Base-by-base conservation (phyloP, 352 stramenopile species). In the Phytophthora citrophthora region DNA sequence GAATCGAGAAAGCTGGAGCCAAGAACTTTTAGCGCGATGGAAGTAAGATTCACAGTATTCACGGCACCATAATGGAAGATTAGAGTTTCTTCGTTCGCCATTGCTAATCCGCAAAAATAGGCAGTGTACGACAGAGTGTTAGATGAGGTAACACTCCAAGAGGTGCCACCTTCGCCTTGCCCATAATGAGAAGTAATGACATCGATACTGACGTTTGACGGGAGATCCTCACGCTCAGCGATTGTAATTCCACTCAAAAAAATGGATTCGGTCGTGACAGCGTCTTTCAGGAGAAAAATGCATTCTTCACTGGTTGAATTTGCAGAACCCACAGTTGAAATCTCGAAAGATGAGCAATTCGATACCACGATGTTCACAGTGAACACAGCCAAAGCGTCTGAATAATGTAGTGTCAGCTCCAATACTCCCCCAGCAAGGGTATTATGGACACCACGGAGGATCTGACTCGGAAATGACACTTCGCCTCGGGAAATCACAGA, bases 361-460 rank as follows among this genome's bases (percentile, higher is more conserved):
- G n/a, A 31, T n/a, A 65, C 29, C 15, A 45, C 8, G 18, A 70
- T 55, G 5, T 50, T 36, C 9, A 70, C 62, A 10, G 15, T 47
- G 5, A n/a, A 10, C 9, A 45, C 31, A 1, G n/a, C 20, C 24
- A 53, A 44, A 8, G 40, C 26, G 24, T 41, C 20, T 4, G 55
- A 20, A 38, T 61, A 45, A 39, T 70, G 54, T 26, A 70, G 26
- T 5, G 5, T 44, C 48, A 70, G 23, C 11, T 70, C 41, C 32
- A 66, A 20, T 18, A 27, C 11, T 27, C 45, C 53, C 2, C 62
- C 62, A 4, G 29, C 18, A 4, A 51, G 32, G 18, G 24, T 18
- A 9, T 66, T 61, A 18, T 52, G 48, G 8, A 47, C 54, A 24
- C 62, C 62, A 18, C 55, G n/a, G 40, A 69, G 47, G 40, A 70